phyloP scores from a whole-genome alignment of 768 basidiomycete genomes.

The Mycena latifolia region DNA sequence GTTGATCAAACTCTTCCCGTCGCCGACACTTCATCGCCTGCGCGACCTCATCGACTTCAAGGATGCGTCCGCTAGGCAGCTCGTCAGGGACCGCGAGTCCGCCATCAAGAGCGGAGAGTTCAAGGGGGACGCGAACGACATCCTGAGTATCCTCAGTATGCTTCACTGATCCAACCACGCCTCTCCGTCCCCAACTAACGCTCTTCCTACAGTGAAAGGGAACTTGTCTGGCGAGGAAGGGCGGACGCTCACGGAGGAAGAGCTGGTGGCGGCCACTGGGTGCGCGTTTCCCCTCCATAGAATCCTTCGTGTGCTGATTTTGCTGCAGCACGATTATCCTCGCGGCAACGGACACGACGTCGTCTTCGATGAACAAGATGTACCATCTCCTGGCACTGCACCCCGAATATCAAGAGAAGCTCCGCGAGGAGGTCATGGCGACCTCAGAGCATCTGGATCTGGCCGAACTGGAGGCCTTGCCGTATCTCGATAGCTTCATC shows the following conservation, averaged over 20 bases:
- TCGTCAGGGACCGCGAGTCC: neutral
- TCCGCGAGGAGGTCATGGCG: neutral
- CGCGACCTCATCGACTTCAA: neutral
- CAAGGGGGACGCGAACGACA: neutral
- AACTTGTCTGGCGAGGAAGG: neutral
- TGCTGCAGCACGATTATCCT: too few species aligned
- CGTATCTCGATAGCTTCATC: neutral
- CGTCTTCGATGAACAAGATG: too few species aligned
- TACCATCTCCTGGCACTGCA: neutral
- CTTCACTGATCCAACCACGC: too few species aligned
- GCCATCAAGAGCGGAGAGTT: neutral
- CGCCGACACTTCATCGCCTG: neutral
- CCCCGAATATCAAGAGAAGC: neutral
- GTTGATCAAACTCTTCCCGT: neutral
- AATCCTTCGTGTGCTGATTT: too few species aligned
- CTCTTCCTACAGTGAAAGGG: constrained; percentile 4
- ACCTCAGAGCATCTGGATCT: neutral
- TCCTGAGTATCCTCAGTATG: constrained; percentile 10
- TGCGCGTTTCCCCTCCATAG: too few species aligned
- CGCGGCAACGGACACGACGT: too few species aligned
- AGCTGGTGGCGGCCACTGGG: too few species aligned
- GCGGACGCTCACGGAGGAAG: too few species aligned
- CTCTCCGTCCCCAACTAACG: too few species aligned
- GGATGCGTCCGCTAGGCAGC: neutral
- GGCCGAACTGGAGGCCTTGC: neutral